A percentile compares a stretch with the other conserved stretches of the same genome.
These are phyloP conservation scores for Candida koratica DNA, from an alignment of 805 yeast species.

Conservation along the genomic window DNA sequence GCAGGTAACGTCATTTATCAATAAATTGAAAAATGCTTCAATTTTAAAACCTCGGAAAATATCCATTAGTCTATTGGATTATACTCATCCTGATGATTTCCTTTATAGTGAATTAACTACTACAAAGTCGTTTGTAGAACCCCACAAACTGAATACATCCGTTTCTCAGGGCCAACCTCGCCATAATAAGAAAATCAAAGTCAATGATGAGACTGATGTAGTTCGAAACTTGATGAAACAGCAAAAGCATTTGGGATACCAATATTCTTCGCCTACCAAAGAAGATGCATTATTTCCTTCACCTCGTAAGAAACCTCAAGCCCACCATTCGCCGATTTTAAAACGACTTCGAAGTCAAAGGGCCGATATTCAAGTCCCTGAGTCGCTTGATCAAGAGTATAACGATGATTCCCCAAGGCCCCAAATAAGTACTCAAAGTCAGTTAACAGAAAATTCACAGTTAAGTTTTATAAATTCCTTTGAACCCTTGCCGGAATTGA, in stretches of 20 bases:
- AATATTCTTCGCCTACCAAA: neutral
- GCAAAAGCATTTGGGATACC: constrained; percentile 2
- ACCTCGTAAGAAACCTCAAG: constrained; percentile 1
- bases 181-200: neutral
- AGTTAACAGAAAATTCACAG: neutral
- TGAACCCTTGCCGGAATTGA: no score
- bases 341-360: constrained; percentile 2
- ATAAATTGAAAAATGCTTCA: neutral
- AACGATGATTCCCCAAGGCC: neutral
- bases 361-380: neutral
- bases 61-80: constrained; percentile 2
- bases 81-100: neutral
- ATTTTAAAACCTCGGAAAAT: constrained; percentile 5
- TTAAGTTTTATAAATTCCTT: neutral
- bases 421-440: neutral
- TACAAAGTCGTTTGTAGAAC: neutral
- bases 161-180: neutral
- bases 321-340: neutral
- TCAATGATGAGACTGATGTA: neutral
- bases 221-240: neutral
- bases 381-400: neutral
- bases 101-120: neutral
- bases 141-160: neutral
- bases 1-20: constrained; percentile 4
- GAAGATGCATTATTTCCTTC: constrained; percentile 1